Base-by-base conservation (phyloP, 805 yeast species). In the Citeromyces nyonsensis region DNA sequence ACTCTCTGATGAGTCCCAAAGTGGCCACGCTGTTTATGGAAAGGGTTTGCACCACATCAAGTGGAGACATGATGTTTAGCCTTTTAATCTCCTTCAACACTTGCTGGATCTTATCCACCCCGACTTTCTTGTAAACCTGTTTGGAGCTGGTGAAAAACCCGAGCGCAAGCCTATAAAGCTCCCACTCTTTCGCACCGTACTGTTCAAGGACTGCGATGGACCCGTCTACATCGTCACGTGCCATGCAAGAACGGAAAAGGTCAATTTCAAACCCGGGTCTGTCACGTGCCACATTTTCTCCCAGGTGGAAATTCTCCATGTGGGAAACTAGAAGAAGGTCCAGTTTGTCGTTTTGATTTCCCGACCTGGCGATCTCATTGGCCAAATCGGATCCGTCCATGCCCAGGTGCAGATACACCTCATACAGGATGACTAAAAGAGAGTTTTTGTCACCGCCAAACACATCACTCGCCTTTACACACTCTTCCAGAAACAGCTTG, bases 401-500 rank as follows among this genome's bases (percentile, higher is more conserved):
- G 0, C 81, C 69, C 38, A 81, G 51, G 0, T 74, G 61, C 26
- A 86, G 54, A 43, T 88, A 91, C 60, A 83, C 61, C 44, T 88
- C 96, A 44, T 74, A 80, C 26, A 88, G 58, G 0, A 96, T 83
- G 3, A 81, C 70, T 35, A 81, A 58, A 29, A 88, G 62, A 30
- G 78, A 93, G 33, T 66, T 67, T 41, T 74, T 71, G 44, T 88
- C 95, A 0, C 91, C 88, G 33, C 80, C 91, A 45, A 75, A 81
- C 35, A 65, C 66, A 35, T 77, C 85, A 46, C 81, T 81, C 9
- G 80, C 65, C 42, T 77, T 82, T 10, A 85, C 54, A 43, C 95
- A 84, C 0, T 97, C 96, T 49, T 91, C 98, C 35, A 91, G 52
- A 40, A 91, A 91, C 6, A 82, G 80, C 15, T 86, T 91, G 61